A percentile compares a stretch with the other conserved stretches of the same genome.
Evolutionary conservation across 495 filamentous ascomycete genomes (phyloP).

Genomic region (Penicillium macrosclerotiorum): DNA sequence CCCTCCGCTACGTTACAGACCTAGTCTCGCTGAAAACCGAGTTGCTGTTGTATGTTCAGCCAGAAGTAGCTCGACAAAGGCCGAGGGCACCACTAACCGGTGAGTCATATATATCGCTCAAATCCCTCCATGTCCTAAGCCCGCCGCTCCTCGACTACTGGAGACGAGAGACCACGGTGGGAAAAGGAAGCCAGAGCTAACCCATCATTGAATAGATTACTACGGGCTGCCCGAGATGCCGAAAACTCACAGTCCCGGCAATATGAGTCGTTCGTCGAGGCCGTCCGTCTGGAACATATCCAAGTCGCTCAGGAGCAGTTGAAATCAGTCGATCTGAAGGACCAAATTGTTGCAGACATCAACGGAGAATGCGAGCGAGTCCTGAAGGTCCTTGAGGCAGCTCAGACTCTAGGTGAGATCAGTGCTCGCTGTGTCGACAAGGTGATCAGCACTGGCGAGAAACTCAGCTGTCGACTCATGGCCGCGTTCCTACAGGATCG

Average conservation of each 20-base stretch:
- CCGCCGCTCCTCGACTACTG: too few relatives aligned
- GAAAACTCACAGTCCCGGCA: constrained; percentile 58
- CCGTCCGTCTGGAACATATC: constrained; percentile 72
- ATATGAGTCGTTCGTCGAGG: constrained; percentile 68
- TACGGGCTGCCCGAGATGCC: constrained; percentile 66
- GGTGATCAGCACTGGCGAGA: constrained; percentile 90
- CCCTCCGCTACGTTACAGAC: constrained; percentile 42
- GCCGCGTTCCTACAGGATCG: constrained; percentile 73
- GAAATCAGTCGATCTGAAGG: constrained; percentile 56
- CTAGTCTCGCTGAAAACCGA: constrained; percentile 61
- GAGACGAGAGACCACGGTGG: too few relatives aligned
- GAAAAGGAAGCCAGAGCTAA: constrained; percentile 10
- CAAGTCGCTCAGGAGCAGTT: constrained; percentile 63
- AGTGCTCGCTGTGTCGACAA: constrained; percentile 81
- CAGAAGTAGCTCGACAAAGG: constrained; percentile 83
- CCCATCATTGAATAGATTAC: constrained; percentile 44
- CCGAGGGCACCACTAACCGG: constrained; percentile 91
- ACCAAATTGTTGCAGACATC: constrained; percentile 57
- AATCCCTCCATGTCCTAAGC: background rate
- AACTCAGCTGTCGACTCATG: constrained; percentile 87
- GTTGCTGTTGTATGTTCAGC: constrained; percentile 93
- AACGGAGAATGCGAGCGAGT: constrained; percentile 68
- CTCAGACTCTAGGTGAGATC: constrained; percentile 64
- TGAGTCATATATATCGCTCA: constrained; percentile 49
- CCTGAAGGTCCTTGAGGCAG: constrained; percentile 57